phyloP scores from a whole-genome alignment of 2,329 filamentous ascomycete species.

The Colletotrichum sp. region DNA sequence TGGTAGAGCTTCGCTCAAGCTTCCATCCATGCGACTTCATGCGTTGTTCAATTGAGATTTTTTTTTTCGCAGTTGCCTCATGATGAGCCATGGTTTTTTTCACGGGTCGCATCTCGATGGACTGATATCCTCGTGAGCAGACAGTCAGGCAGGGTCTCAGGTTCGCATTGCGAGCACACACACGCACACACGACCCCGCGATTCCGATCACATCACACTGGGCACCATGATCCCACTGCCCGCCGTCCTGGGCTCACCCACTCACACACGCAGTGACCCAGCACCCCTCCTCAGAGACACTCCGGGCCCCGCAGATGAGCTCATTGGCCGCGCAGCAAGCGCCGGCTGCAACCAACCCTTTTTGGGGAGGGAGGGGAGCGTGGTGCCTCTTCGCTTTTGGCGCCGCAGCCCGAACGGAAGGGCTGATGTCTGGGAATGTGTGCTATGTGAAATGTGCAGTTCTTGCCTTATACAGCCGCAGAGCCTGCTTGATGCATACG shows the following conservation, averaged over 20 bases:
- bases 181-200: conserved; percentile 10
- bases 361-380: not conserved
- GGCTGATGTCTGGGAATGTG: not conserved
- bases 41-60: not conserved
- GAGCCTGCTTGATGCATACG: not conserved
- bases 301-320: not conserved
- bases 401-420: not conserved
- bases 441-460: not conserved
- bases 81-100: not conserved
- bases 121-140: not conserved
- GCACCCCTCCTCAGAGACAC: not conserved
- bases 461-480: not conserved
- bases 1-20: not conserved
- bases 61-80: not conserved
- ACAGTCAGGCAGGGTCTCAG: not conserved
- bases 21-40: conserved; percentile 3
- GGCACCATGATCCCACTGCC: not conserved
- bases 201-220: conserved; percentile 13
- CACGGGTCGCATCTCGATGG: not conserved
- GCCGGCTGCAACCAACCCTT: not conserved
- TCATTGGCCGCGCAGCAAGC: conserved; percentile 10
- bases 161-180: not conserved
- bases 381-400: not conserved
- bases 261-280: not conserved
- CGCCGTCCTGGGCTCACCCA: conserved; percentile 10